Conservation (phyloP, 306 rosid species). For the Elaeagnus macrophylla region DNA sequence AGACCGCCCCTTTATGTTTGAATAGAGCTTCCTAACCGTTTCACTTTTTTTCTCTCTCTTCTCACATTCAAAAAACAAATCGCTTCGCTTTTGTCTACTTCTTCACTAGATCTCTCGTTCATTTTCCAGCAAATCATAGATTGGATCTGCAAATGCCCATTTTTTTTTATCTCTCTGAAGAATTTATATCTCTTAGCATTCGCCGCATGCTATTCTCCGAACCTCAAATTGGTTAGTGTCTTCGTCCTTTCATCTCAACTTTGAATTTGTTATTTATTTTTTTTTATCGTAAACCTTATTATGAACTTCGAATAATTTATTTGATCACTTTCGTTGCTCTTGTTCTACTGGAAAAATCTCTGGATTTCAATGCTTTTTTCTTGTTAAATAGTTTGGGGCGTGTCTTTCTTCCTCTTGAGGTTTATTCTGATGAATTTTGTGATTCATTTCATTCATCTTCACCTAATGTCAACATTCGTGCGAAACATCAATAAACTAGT, state of each 20-base stretch:
- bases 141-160: conserved; percentile 41
- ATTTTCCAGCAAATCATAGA: conserved; percentile 3
- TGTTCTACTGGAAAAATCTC: conserved; percentile 2
- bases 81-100: conserved; percentile 12
- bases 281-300: not conserved
- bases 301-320: not conserved
- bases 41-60: conserved; percentile 8
- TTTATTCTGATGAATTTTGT: conserved; percentile 1
- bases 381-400: not conserved
- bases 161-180: conserved; percentile 12
- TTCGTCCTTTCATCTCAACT: not conserved
- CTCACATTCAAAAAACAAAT: not conserved
- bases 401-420: not conserved
- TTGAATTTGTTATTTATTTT: not conserved
- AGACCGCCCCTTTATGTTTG: conserved; percentile 75
- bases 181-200: conserved; percentile 2
- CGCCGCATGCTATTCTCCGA: conserved; percentile 16
- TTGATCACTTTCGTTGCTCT: not conserved
- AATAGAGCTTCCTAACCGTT: conserved; percentile 47
- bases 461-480: not conserved
- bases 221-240: conserved; percentile 33
- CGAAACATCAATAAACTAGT: not conserved
- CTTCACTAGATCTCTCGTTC: conserved; percentile 9
- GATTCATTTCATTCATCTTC: not conserved
- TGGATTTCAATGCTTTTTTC: not conserved